Conservation (phyloP, 768 basidiomycete species). For the Lactarius tabidus region DNA sequence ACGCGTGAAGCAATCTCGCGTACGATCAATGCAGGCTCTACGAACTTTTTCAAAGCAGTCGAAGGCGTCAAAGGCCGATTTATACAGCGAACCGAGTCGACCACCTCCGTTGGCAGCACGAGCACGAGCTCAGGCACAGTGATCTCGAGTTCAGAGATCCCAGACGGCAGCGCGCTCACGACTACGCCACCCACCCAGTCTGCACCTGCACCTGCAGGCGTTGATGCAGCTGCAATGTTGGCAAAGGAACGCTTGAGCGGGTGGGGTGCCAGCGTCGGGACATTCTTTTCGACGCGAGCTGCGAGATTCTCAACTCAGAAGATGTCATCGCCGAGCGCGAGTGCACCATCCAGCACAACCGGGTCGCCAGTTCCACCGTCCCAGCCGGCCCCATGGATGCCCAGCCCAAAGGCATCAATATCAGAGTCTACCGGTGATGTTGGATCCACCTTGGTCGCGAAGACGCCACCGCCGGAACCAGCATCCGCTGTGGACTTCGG, state of each 20-base stretch:
- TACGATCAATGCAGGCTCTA: conserved; percentile 68
- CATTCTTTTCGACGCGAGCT: conserved; percentile 24
- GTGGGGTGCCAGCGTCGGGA: conserved; percentile 25
- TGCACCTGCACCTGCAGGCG: conserved; percentile 9
- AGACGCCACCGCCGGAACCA: background rate
- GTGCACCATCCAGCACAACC: conserved; percentile 8
- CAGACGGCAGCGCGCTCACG: conserved; percentile 21
- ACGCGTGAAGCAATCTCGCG: conserved; percentile 84
- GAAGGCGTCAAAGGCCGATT: conserved; percentile 82
- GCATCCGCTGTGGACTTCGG: background rate
- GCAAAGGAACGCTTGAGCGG: conserved; percentile 22
- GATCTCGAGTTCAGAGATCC: conserved; percentile 32
- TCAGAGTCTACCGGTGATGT: background rate
- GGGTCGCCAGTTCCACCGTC: conserved; percentile 11
- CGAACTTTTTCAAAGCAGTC: conserved; percentile 83
- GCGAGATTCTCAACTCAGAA: conserved; percentile 13
- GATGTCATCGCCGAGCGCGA: conserved; percentile 9
- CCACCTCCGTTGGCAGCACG: conserved; percentile 22
- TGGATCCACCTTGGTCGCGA: background rate
- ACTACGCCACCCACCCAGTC: conserved; percentile 2
- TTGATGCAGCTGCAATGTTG: conserved; percentile 27
- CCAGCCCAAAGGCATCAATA: background rate
- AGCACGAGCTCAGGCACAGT: conserved; percentile 28
- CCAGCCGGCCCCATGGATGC: background rate
- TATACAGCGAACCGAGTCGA: conserved; percentile 39